phyloP scores from a whole-genome alignment of 495 filamentous ascomycete genomes.

The Cryomyces minteri region DNA sequence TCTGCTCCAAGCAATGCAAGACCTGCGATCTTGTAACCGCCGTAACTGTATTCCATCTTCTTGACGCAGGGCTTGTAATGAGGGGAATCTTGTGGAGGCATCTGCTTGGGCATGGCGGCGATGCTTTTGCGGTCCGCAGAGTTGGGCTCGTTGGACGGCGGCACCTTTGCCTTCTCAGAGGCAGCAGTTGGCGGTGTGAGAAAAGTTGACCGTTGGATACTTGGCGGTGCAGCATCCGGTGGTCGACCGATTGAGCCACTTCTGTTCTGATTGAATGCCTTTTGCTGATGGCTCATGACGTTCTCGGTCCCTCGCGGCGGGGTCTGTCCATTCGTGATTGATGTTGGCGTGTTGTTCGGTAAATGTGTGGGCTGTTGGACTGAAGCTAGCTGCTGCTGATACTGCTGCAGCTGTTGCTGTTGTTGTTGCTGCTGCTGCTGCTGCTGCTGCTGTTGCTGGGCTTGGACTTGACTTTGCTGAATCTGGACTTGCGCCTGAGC shows the following conservation, averaged over 20 bases:
- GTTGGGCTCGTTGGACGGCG: too few relatives aligned
- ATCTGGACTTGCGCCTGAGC: too few relatives aligned
- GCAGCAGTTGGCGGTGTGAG: too few relatives aligned
- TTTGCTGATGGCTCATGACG: too few relatives aligned
- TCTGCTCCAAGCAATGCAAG: conserved; percentile 27
- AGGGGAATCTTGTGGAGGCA: too few relatives aligned
- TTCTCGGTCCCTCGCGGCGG: neutral
- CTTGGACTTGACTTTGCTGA: conserved; percentile 21
- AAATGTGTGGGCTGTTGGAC: conserved; percentile 15
- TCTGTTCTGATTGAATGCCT: too few relatives aligned
- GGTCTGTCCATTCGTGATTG: conserved; percentile 1
- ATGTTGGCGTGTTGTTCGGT: conserved; percentile 9
- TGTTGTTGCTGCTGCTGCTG: conserved; percentile 23
- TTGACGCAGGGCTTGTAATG: too few relatives aligned
- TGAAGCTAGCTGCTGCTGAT: conserved; percentile 8
- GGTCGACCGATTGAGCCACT: conserved; percentile 12
- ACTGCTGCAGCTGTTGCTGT: conserved; percentile 11
- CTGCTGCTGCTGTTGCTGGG: conserved; percentile 17
- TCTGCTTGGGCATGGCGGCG: too few relatives aligned
- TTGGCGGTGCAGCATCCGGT: conserved; percentile 14
- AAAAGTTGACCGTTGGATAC: neutral
- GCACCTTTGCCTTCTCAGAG: too few relatives aligned
- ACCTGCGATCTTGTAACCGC: neutral
- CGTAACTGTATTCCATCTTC: neutral
- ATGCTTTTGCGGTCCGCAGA: too few relatives aligned